Evolutionary conservation across 768 basidiomycete genomes (phyloP).

Genomic region (Xerocomellus chrysenteron): DNA sequence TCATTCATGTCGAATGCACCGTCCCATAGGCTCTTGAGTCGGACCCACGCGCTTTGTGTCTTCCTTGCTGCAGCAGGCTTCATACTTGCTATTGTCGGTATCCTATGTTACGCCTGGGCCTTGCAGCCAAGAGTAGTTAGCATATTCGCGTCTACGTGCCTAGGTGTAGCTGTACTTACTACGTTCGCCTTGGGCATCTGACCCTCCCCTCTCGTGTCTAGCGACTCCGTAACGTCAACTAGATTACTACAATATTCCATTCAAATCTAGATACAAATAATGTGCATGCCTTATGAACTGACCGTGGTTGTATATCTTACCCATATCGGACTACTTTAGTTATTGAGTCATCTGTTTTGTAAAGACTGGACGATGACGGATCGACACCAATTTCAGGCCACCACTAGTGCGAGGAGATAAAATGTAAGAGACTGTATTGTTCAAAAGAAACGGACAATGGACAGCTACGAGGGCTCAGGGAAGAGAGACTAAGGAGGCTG

Average conservation of each 20-base stretch:
- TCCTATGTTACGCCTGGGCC: slow-evolving; percentile 53
- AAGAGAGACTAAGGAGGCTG: no score
- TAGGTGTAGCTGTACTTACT: slow-evolving; percentile 36
- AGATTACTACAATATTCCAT: neutral
- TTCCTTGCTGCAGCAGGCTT: slow-evolving; percentile 48
- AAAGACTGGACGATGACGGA: no score
- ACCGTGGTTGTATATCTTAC: neutral
- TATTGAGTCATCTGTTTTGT: no score
- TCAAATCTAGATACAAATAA: neutral
- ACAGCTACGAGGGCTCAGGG: no score
- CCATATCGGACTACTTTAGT: neutral
- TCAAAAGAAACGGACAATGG: no score
- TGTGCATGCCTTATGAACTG: neutral
- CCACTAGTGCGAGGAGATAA: no score
- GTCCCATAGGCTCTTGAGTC: slow-evolving; percentile 42
- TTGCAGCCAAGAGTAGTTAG: slow-evolving; percentile 44
- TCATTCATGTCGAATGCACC: slow-evolving; percentile 42
- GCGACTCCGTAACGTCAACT: neutral
- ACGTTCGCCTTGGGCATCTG: slow-evolving; percentile 15
- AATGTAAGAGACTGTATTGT: no score
- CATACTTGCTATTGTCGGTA: slow-evolving; percentile 47
- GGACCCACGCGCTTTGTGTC: slow-evolving; percentile 51
- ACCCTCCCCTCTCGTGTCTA: neutral
- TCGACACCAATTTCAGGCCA: no score
- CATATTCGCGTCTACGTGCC: slow-evolving; percentile 41